Conservation (phyloP, 1,284 basidiomycete species). For the Stygiomarasmius scandens region DNA sequence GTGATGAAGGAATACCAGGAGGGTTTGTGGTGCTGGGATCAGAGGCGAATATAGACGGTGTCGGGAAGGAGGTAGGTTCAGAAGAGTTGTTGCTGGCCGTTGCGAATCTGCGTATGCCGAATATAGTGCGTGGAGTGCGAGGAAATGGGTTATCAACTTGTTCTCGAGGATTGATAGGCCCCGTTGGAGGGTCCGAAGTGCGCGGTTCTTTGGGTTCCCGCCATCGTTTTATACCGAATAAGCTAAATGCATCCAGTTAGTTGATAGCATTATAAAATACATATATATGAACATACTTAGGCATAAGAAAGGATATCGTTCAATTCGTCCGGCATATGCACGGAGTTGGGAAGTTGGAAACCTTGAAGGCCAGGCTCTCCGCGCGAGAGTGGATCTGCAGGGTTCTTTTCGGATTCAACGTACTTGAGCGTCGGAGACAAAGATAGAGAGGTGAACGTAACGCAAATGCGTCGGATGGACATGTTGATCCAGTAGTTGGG, state of each 20-base stretch:
- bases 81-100: too few relatives aligned
- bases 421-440: constrained; percentile 29
- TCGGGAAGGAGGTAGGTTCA: not conserved
- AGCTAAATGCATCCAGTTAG: not conserved
- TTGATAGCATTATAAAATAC: not conserved
- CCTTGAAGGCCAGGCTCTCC: constrained; percentile 18
- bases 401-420: constrained; percentile 31
- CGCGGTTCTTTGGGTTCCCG: too few relatives aligned
- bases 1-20: not conserved
- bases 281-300: not conserved
- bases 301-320: constrained; percentile 18
- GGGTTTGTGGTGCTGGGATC: not conserved
- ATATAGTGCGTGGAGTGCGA: too few relatives aligned
- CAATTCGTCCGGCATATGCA: constrained; percentile 25
- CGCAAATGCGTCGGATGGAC: constrained; percentile 28
- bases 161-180: too few relatives aligned
- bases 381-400: constrained; percentile 37
- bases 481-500: constrained; percentile 36
- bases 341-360: constrained; percentile 11
- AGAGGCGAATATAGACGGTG: not conserved
- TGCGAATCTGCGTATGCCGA: too few relatives aligned
- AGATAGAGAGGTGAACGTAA: constrained; percentile 23
- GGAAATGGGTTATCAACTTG: too few relatives aligned
- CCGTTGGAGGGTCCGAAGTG: too few relatives aligned
- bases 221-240: not conserved